Base-by-base conservation (phyloP, 2,329 filamentous ascomycete species). In the Coniochaeta sp. region DNA sequence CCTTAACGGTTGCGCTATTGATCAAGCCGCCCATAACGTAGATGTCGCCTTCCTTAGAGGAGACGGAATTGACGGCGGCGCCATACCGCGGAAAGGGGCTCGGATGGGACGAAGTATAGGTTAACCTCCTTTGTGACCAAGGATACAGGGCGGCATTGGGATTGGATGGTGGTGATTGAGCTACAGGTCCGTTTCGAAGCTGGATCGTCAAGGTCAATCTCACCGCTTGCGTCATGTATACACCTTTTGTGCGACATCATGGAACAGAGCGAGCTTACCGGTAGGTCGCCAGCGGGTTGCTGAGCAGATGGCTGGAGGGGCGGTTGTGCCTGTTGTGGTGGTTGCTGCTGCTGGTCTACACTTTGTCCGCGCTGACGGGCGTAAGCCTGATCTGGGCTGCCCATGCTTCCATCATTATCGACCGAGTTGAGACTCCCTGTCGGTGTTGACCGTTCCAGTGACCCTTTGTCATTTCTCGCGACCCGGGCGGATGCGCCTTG, bases 11-110 rank as follows among this genome's bases (percentile, higher is more conserved):
- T 40, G 92, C 90, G 66, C 93, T 93, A 70, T 96, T 93, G 68
- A 99, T 93, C 63, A 99, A 77, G 58, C 95, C 95, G 64, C 95
- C 95, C 93, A 99, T 98, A 70, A 99, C 83, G 70, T 98, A 99
- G 61, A 99, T 90, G 68, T 96, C 91, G 62, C 96, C 96, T 74
- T 99, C 95, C 76, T 98, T 98, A 43, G 93, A 97, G 26, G 93
- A 90, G 17, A 89, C 82, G 0, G 92, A 85, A 73, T 99, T 99
- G 72, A 97, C 93, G 7, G 96, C 95, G 58, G 96, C 92, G 71
- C 95, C 95, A 82, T 99, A 99, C 72, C 95, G 87, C 16, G 95
- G 95, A 68, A 99, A 99, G 0, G 95, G 95, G 66, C 91, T 93
- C 12, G 88, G 84, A 69, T 92, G 88, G 2, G 88, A 84, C 6